Evolutionary conservation across 495 filamentous ascomycete genomes (phyloP).

Genomic region (Pseudevernia furfuracea): DNA sequence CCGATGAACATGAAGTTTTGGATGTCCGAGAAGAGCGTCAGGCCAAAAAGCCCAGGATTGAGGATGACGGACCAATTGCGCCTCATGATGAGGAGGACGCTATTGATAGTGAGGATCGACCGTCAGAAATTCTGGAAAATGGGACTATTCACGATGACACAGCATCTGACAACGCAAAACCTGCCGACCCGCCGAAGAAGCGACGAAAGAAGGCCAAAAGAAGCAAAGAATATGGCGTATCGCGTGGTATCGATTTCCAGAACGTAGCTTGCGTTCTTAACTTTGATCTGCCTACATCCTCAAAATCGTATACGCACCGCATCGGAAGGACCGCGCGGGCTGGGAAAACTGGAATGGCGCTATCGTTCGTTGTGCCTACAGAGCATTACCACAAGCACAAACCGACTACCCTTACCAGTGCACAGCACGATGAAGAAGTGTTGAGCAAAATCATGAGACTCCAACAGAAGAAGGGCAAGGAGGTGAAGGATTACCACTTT

Average conservation of each 20-base stretch:
- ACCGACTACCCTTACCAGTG: constrained; percentile 62
- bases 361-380: constrained; percentile 85
- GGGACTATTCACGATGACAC: constrained; percentile 22
- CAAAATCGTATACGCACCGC: constrained; percentile 91
- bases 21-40: constrained; percentile 23
- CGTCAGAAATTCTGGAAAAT: constrained; percentile 17
- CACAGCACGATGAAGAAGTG: constrained; percentile 76
- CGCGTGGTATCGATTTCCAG: constrained; percentile 92
- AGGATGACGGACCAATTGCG: constrained; percentile 11
- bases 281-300: constrained; percentile 82
- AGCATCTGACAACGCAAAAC: constrained; percentile 27
- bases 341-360: constrained; percentile 81
- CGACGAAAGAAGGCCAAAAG: constrained; percentile 52
- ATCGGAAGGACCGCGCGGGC: constrained; percentile 91
- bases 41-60: constrained; percentile 26
- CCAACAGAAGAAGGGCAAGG: constrained; percentile 65
- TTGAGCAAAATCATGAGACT: constrained; percentile 63
- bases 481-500: constrained; percentile 82
- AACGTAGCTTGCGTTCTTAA: constrained; percentile 93
- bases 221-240: constrained; percentile 84
- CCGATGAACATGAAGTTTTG: constrained; percentile 83
- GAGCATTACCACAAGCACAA: constrained; percentile 80
- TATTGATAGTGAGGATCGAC: constrained; percentile 30
- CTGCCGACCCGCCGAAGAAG: constrained; percentile 40
- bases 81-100: constrained; percentile 22